Evolutionary conservation across 2,329 filamentous ascomycete species (phyloP), one percentile per base, ranked within the genome.

Genomic region (Diplodia intermedia): DNA sequence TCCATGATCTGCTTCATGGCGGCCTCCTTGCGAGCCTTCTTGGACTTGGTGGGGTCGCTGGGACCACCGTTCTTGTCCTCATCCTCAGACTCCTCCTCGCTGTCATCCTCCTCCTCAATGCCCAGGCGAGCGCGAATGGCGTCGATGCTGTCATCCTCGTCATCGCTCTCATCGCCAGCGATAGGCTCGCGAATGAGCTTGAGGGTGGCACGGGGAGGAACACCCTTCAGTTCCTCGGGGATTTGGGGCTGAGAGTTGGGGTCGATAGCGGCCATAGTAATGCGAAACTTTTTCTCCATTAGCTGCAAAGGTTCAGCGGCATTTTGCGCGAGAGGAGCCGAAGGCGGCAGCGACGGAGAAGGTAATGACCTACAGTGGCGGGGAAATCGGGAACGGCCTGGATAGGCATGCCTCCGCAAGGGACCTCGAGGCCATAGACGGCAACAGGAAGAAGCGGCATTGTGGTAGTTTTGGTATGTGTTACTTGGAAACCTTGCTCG

Each of bases 181-280:
- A 83, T 79, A 69, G 88, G 88, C 77, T 90, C 86, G 80, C 94
- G 94, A 79, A 98, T 86, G 73, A 99, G 86, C 84, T 95, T 97
- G 75, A 99, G 85, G 63, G 95, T 99, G 66, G 95, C 91, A 74
- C 94, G 91, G 74, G 90, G 87, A 52, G 57, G 57, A 23, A 62
- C 26, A 9, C 18, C 56, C 66, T 68, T 68, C 70, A 89, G 81
- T 68, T 82, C 80, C 18, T 71, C 73, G 68, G 79, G 77, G 55
- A 80, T 78, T 72, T 81, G 79, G 31, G 82, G 76, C 72, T 88
- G 85, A 75, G 91, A 91, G 76, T 88, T 93, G 69, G 95, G 95
- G 79, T 99, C 94, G 79, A 99, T 90, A 72, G 95, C 95, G 76
- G 96, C 95, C 95, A 99, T 99, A 76, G 94, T 98, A 78, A 99